Evolutionary conservation across 2,329 filamentous ascomycete species (phyloP).

Genomic region (Cercospora sp.): DNA sequence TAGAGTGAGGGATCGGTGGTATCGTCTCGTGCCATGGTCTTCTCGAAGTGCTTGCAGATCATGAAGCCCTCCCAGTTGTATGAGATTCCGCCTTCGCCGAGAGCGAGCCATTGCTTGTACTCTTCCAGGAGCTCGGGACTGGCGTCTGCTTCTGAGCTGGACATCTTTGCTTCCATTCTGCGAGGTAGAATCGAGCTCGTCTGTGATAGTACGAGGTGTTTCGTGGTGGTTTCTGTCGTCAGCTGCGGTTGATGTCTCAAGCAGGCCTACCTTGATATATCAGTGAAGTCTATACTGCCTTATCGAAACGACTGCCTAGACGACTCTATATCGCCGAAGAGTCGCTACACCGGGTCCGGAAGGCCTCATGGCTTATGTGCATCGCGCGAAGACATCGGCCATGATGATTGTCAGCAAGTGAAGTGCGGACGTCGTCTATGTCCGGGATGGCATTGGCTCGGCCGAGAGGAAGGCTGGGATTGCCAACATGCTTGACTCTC

Average conservation of each 20-base stretch:
- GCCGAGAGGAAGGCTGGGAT: neutral
- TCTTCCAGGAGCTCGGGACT: conserved; percentile 8
- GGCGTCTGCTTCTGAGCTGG: neutral
- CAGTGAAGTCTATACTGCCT: neutral
- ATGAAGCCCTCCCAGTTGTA: conserved; percentile 14
- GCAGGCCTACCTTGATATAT: conserved; percentile 4
- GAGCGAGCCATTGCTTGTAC: conserved; percentile 15
- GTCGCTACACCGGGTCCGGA: neutral
- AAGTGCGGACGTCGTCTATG: neutral
- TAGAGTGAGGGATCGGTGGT: conserved; percentile 11
- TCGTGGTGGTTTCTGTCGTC: neutral
- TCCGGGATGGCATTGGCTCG: neutral
- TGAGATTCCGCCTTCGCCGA: conserved; percentile 15
- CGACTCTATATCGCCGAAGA: neutral
- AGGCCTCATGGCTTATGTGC: neutral
- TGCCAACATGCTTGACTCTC: neutral
- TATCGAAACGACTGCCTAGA: neutral
- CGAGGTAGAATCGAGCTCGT: neutral
- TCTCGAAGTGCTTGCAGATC: conserved; percentile 3
- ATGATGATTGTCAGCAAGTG: neutral
- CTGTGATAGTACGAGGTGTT: neutral
- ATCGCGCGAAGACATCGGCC: neutral
- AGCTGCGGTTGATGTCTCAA: neutral
- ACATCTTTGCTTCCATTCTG: neutral
- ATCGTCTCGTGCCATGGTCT: conserved; percentile 8